Percentiles rank a stretch among this genome's conserved stretches.
phyloP scores from a whole-genome alignment of 78 protist genomes.

The Dictyostelium purpureum region DNA sequence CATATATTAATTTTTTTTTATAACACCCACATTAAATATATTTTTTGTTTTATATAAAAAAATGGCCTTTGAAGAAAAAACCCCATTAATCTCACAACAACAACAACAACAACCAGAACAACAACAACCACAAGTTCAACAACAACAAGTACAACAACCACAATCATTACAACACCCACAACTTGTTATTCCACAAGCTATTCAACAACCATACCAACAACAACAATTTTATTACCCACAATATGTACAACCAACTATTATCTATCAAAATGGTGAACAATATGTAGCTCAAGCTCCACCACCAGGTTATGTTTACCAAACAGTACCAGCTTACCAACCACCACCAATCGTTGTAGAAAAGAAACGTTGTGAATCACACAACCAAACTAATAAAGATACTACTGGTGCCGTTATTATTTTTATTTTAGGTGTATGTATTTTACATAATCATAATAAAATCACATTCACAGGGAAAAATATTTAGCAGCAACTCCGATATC shows the following conservation, averaged over 20 bases:
- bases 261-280: not conserved
- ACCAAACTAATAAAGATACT: not conserved
- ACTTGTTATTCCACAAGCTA: too few species aligned
- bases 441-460: too few species aligned
- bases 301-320: conserved; percentile 4
- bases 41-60: not conserved
- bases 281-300: not conserved
- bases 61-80: conserved; percentile 13
- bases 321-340: not conserved
- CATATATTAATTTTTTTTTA: not conserved
- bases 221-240: conserved; percentile 12
- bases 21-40: not conserved
- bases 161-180: not conserved
- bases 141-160: not conserved
- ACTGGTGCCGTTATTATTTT: conserved; percentile 25
- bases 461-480: too few species aligned
- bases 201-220: not conserved
- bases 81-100: not conserved
- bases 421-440: not conserved
- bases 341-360: conserved; percentile 3
- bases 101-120: not conserved
- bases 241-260: not conserved
- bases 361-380: not conserved
- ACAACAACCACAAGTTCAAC: not conserved
- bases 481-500: not conserved